phyloP scores from a whole-genome alignment of 257 asterid species.

The Catharanthus roseus region DNA sequence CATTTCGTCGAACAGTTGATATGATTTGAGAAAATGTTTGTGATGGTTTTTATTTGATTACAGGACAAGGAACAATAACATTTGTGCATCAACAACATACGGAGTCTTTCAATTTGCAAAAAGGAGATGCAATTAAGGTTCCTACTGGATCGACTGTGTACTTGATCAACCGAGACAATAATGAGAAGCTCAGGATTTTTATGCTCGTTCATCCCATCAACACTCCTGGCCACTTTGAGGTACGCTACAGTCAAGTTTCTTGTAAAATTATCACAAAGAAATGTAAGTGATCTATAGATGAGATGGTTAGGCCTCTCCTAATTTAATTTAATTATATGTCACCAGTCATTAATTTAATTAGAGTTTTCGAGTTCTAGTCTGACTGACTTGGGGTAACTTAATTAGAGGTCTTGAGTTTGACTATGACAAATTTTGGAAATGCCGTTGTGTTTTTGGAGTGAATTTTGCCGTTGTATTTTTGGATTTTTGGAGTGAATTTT shows the following conservation, averaged over 20 bases:
- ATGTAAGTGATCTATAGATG: too few relatives aligned
- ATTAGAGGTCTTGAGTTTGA: too few relatives aligned
- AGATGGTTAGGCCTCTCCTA: too few relatives aligned
- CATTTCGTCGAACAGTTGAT: background rate
- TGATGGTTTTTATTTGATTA: background rate
- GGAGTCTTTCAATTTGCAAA: constrained; percentile 25
- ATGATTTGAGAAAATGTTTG: background rate
- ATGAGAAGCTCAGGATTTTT: constrained; percentile 28
- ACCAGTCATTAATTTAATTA: too few relatives aligned
- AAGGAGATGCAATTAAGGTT: constrained; percentile 35
- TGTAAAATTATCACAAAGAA: too few relatives aligned
- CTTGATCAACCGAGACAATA: constrained; percentile 27
- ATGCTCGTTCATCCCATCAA: constrained; percentile 32
- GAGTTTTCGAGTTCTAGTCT: too few relatives aligned
- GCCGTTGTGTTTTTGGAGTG: too few relatives aligned
- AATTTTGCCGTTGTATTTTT: too few relatives aligned
- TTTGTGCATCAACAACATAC: constrained; percentile 19
- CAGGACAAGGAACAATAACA: constrained; percentile 32
- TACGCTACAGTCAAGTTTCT: background rate
- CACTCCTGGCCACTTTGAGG: constrained; percentile 36
- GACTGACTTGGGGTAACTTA: too few relatives aligned
- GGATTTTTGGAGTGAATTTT: too few relatives aligned
- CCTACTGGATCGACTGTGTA: constrained; percentile 34
- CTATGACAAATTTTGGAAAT: too few relatives aligned
- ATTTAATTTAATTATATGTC: too few relatives aligned